phyloP scores from a whole-genome alignment of 805 yeast genomes.

The Pichia cabralensis region DNA sequence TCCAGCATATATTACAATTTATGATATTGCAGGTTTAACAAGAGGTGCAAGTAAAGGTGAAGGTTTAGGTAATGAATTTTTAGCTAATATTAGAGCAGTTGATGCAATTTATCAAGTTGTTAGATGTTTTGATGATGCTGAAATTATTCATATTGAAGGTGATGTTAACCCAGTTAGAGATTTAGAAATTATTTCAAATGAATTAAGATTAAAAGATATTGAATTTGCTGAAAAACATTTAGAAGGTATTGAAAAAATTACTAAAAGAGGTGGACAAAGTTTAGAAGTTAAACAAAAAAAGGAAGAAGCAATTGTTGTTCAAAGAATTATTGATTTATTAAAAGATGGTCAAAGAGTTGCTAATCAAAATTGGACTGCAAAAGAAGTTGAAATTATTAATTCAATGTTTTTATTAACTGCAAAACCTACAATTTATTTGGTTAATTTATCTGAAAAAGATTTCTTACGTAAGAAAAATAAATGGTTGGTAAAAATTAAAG shows the following conservation, averaged over 20 bases:
- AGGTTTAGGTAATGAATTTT: slow-evolving; percentile 96
- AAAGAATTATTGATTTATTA: slow-evolving; percentile 50
- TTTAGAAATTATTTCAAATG: slow-evolving; percentile 82
- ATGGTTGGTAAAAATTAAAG: slow-evolving; percentile 38
- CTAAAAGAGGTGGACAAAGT: slow-evolving; percentile 57
- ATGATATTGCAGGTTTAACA: slow-evolving; percentile 96
- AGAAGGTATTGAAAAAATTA: slow-evolving; percentile 45
- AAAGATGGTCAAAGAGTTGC: slow-evolving; percentile 59
- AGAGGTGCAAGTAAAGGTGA: slow-evolving; percentile 96
- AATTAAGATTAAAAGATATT: slow-evolving; percentile 91
- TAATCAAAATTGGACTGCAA: slow-evolving; percentile 47
- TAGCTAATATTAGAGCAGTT: slow-evolving; percentile 93
- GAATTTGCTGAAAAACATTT: slow-evolving; percentile 68
- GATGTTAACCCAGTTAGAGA: slow-evolving; percentile 95
- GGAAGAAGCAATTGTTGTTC: slow-evolving; percentile 47
- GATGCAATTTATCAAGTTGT: slow-evolving; percentile 98
- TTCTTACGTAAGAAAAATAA: slow-evolving; percentile 44
- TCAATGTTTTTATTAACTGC: slow-evolving; percentile 71
- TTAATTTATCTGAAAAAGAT: slow-evolving; percentile 67
- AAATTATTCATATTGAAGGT: slow-evolving; percentile 93
- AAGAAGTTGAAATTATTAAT: slow-evolving; percentile 60
- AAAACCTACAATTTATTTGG: slow-evolving; percentile 73
- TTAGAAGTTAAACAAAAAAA: slow-evolving; percentile 55
- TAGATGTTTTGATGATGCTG: slow-evolving; percentile 95
- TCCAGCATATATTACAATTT: slow-evolving; percentile 87